phyloP scores from a whole-genome alignment of 345 rosid genomes.

The Murraya koenigii region DNA sequence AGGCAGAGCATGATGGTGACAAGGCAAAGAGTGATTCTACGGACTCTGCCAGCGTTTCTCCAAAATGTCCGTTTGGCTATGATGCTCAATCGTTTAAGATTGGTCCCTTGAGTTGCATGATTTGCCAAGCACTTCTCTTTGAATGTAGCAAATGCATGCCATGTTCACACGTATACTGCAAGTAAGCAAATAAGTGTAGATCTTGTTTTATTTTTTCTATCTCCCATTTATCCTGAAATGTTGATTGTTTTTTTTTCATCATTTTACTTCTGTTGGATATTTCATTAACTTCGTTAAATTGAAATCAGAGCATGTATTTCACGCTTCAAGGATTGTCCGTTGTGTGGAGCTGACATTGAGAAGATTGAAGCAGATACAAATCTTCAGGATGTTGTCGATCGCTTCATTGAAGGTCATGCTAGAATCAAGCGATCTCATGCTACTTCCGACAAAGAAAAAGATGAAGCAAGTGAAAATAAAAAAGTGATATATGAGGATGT shows the following conservation, averaged over 20 bases:
- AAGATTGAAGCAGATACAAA: slow-evolving; percentile 62
- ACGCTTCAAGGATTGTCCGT: slow-evolving; percentile 86
- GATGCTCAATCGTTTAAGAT: slow-evolving; percentile 89
- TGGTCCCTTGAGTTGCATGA: slow-evolving; percentile 93
- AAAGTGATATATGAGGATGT: slow-evolving; percentile 86
- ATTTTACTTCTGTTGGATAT: slow-evolving; percentile 2
- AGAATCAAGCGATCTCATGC: slow-evolving; percentile 78
- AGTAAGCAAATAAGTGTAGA: slow-evolving; percentile 39
- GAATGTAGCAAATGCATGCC: slow-evolving; percentile 80
- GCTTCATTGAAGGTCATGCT: slow-evolving; percentile 93
- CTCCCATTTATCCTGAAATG: background rate
- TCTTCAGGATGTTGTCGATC: slow-evolving; percentile 82
- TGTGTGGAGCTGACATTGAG: slow-evolving; percentile 96
- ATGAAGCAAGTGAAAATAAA: slow-evolving; percentile 38
- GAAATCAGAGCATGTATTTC: slow-evolving; percentile 58
- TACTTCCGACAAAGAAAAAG: slow-evolving; percentile 46
- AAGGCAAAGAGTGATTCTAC: slow-evolving; percentile 35
- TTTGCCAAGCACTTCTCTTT: slow-evolving; percentile 88
- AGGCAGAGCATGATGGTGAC: slow-evolving; percentile 25
- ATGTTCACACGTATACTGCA: slow-evolving; percentile 86
- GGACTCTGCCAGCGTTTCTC: slow-evolving; percentile 43
- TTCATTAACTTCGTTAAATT: background rate
- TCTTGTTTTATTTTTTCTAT: background rate
- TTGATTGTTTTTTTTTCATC: background rate
- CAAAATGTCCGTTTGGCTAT: slow-evolving; percentile 92